Percentiles rank a stretch among this genome's conserved stretches.
These are phyloP conservation scores for Umbilicus rupestris DNA, from an alignment of 164 flowering plant genomes.

Conservation along the genomic window DNA sequence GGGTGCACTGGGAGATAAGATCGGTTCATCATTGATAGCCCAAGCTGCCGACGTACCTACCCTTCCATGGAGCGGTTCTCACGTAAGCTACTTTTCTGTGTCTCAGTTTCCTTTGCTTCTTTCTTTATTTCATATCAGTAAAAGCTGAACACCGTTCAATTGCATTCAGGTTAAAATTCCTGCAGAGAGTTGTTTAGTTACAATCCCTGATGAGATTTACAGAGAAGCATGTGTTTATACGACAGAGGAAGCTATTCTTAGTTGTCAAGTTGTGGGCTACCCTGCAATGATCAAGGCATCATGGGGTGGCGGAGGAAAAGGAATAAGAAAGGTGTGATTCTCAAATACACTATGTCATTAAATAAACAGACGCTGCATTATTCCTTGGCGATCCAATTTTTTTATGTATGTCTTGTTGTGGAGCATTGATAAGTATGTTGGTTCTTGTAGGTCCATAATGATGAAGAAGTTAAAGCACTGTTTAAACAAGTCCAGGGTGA, in stretches of 20 bases:
- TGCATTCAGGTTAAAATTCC: conserved; percentile 71
- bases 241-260: conserved; percentile 91
- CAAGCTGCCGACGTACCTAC: conserved; percentile 99
- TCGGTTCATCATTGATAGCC: conserved; percentile 99
- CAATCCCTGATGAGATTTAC: conserved; percentile 78
- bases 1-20: conserved; percentile 97
- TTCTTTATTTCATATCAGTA: conserved; percentile 1
- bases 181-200: conserved; percentile 59
- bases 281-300: conserved; percentile 99
- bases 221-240: conserved; percentile 88
- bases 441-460: conserved; percentile 81
- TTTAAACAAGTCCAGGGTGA: conserved; percentile 99
- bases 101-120: not conserved
- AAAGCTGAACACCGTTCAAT: not conserved
- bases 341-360: not conserved
- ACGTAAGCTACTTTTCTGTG: conserved; percentile 37
- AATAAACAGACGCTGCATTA: not conserved
- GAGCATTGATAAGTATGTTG: not conserved
- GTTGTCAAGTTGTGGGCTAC: conserved; percentile 97
- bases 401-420: conserved; percentile 19
- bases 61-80: conserved; percentile 99
- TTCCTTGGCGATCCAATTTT: conserved; percentile 11
- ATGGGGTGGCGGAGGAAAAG: conserved; percentile 99
- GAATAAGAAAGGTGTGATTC: conserved; percentile 85
- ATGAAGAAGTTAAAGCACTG: conserved; percentile 93